Conservation (phyloP, 805 yeast species). For the Kazachstania taianensis region DNA sequence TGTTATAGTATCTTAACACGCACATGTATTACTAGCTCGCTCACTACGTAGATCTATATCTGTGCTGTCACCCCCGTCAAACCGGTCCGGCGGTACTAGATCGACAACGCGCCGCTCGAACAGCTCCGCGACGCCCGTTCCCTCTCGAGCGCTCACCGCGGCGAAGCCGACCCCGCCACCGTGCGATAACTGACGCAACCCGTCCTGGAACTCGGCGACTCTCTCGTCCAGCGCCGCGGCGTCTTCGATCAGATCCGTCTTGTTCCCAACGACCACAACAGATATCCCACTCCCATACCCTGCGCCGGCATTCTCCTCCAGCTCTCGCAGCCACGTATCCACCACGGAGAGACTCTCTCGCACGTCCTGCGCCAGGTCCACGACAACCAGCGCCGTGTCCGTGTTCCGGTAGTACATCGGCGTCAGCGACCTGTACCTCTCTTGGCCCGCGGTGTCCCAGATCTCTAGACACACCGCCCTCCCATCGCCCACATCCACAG, state of each 20-base stretch:
- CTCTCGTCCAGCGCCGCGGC: slow-evolving; percentile 29
- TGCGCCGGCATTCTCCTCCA: slow-evolving; percentile 32
- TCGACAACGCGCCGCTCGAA: no score
- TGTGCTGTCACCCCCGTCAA: no score
- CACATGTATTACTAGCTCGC: no score
- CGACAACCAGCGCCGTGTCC: slow-evolving; percentile 70
- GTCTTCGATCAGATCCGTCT: slow-evolving; percentile 45
- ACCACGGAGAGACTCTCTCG: no score
- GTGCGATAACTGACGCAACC: neutral
- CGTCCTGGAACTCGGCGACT: neutral
- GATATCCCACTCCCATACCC: slow-evolving; percentile 50
- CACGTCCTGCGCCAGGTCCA: slow-evolving; percentile 68
- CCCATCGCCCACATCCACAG: slow-evolving; percentile 42
- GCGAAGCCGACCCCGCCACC: neutral
- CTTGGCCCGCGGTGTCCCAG: slow-evolving; percentile 88
- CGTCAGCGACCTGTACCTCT: slow-evolving; percentile 63
- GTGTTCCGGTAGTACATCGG: slow-evolving; percentile 81
- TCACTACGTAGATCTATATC: no score
- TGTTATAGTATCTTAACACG: no score
- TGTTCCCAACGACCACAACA: slow-evolving; percentile 70
- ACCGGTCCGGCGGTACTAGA: no score
- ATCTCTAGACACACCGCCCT: slow-evolving; percentile 59
- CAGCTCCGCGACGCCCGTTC: slow-evolving; percentile 37
- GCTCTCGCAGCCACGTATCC: slow-evolving; percentile 70
- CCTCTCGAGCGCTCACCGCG: slow-evolving; percentile 47